Conservation (phyloP, 139 green algal species). For the Deuterostichococcus epilithicus region DNA sequence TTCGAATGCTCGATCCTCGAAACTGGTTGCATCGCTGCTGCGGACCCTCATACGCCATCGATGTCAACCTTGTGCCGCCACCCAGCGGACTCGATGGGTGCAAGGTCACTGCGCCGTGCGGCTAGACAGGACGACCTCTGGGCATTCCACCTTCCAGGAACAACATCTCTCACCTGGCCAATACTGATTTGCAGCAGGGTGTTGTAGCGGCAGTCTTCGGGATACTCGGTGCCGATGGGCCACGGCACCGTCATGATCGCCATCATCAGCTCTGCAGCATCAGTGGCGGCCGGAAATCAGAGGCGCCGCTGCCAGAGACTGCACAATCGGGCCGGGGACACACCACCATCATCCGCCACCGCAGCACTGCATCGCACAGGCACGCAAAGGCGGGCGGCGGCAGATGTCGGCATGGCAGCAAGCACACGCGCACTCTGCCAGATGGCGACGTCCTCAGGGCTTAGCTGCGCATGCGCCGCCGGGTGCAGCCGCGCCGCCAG, state of each 20-base stretch:
- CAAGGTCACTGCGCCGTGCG: too few relatives aligned
- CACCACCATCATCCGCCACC: too few relatives aligned
- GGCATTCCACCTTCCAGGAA: neutral
- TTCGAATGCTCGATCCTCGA: neutral
- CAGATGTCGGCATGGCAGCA: too few relatives aligned
- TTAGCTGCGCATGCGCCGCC: neutral
- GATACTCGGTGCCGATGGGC: conserved; percentile 40
- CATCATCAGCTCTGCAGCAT: conserved; percentile 41
- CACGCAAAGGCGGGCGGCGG: too few relatives aligned
- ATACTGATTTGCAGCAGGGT: conserved; percentile 74
- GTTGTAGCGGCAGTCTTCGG: conserved; percentile 51
- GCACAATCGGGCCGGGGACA: neutral
- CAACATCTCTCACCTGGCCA: conserved; percentile 20
- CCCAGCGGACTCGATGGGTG: too few relatives aligned
- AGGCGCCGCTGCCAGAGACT: too few relatives aligned
- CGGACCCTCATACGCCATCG: too few relatives aligned
- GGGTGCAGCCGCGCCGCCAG: neutral
- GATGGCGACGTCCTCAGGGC: neutral
- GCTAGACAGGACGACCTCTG: neutral
- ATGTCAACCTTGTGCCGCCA: too few relatives aligned
- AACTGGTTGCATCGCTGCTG: neutral
- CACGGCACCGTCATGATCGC: conserved; percentile 59
- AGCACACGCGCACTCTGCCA: neutral
- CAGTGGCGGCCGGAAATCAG: neutral
- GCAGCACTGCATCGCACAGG: too few relatives aligned